A percentile compares a stretch with the other conserved stretches of the same genome.
Evolutionary conservation across 192 early-diverging fungal species (phyloP).

Genomic region (Coemansia sp.): DNA sequence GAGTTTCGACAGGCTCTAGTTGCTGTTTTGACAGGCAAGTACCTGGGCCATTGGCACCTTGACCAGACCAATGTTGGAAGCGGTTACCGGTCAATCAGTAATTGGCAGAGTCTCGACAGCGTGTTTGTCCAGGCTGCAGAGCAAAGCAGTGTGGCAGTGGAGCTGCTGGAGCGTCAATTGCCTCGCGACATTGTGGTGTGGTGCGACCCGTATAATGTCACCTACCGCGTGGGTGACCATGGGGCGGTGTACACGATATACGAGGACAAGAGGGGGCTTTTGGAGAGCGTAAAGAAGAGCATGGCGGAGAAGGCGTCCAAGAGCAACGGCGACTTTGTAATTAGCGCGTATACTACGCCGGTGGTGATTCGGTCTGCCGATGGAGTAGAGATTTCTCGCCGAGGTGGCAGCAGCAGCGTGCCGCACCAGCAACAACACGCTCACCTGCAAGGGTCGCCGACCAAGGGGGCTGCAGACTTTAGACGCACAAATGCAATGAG

Average conservation of each 20-base stretch:
- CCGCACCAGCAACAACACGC: constrained; percentile 4
- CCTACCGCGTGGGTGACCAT: constrained; percentile 69
- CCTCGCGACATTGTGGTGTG: constrained; percentile 69
- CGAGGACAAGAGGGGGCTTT: constrained; percentile 53
- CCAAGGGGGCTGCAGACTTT: constrained; percentile 22
- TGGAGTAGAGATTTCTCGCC: constrained; percentile 40
- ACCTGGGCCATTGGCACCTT: constrained; percentile 68
- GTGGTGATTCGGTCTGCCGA: constrained; percentile 50
- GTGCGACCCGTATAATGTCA: constrained; percentile 69
- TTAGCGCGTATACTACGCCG: constrained; percentile 48
- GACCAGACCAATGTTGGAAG: constrained; percentile 63
- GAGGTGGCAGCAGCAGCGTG: constrained; percentile 14
- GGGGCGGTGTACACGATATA: constrained; percentile 64
- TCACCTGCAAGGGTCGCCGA: constrained; percentile 34
- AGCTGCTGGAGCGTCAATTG: constrained; percentile 52
- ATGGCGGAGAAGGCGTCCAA: constrained; percentile 42
- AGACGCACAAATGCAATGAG: constrained; percentile 33
- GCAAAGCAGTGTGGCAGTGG: constrained; percentile 43
- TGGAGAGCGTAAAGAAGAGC: constrained; percentile 42
- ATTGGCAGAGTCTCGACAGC: constrained; percentile 64
- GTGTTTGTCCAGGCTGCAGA: constrained; percentile 56
- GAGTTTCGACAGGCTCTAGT: constrained; percentile 36
- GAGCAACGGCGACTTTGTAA: constrained; percentile 43
- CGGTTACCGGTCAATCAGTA: constrained; percentile 73
- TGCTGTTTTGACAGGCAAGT: constrained; percentile 55